These are phyloP conservation scores for Xylariaceae sp. DNA, from an alignment of 2,329 filamentous ascomycete species.

Conservation along the genomic window DNA sequence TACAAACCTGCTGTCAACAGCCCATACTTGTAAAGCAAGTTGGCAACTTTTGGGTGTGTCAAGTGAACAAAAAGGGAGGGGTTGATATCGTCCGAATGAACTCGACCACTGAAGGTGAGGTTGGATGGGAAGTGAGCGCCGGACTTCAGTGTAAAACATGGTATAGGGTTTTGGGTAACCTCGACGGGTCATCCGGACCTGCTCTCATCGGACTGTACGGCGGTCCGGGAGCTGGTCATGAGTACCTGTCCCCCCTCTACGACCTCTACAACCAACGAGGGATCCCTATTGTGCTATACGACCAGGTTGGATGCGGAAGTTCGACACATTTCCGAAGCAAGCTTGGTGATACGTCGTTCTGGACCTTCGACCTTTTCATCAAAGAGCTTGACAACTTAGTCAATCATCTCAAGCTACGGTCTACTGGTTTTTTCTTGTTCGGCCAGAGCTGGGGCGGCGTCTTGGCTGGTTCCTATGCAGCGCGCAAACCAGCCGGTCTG, in stretches of 20 bases:
- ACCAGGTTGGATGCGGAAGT: background rate
- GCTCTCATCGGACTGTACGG: slow-evolving; percentile 20
- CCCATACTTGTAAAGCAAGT: no score
- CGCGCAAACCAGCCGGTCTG: background rate
- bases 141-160: no score
- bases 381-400: background rate
- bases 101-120: no score
- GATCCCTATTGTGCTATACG: slow-evolving; percentile 45
- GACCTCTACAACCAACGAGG: slow-evolving; percentile 50
- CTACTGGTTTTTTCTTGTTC: background rate
- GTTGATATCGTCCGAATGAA: no score
- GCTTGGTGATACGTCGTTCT: background rate
- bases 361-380: slow-evolving; percentile 1
- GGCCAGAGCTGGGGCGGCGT: slow-evolving; percentile 6
- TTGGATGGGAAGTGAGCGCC: no score
- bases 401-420: background rate
- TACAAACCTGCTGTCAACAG: no score
- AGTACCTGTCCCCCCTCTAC: slow-evolving; percentile 67
- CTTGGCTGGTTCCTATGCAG: background rate
- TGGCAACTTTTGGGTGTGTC: no score
- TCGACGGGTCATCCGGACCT: background rate
- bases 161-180: slow-evolving; percentile 4
- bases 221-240: slow-evolving; percentile 53
- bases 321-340: slow-evolving; percentile 3
- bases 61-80: no score